Conservation (phyloP, 139 green algal genomes). For the Zygnema circumcarinatum region DNA sequence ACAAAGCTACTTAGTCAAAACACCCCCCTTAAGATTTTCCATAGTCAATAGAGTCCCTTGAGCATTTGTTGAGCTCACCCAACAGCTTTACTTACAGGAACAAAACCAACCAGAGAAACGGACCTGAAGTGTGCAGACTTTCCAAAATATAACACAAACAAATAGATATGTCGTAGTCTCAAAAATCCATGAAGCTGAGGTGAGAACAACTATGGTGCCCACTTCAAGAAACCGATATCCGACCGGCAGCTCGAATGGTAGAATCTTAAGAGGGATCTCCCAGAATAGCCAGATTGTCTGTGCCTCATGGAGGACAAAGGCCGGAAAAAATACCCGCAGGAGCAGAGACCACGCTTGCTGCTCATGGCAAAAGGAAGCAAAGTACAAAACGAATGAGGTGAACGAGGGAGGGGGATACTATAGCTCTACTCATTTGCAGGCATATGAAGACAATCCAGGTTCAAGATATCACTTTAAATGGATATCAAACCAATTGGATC, state of each 20-base stretch:
- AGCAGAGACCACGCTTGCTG: conserved; percentile 28
- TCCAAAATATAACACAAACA: conserved; percentile 50
- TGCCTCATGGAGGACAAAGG: conserved; percentile 31
- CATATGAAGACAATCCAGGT: too few relatives aligned
- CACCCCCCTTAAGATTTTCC: too few relatives aligned
- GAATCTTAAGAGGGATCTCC: not conserved
- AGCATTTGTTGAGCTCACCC: too few relatives aligned
- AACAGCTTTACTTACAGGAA: too few relatives aligned
- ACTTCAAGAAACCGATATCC: conserved; percentile 9
- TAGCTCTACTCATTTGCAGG: too few relatives aligned
- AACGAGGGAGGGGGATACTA: too few relatives aligned
- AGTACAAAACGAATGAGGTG: too few relatives aligned
- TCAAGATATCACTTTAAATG: too few relatives aligned
- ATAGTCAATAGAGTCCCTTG: too few relatives aligned
- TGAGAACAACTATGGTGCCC: conserved; percentile 23
- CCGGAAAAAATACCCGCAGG: conserved; percentile 12
- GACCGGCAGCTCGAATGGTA: not conserved
- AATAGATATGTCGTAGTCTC: conserved; percentile 42
- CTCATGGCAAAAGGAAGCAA: not conserved
- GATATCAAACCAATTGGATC: too few relatives aligned
- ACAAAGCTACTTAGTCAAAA: too few relatives aligned
- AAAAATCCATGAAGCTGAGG: conserved; percentile 45
- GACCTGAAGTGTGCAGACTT: conserved; percentile 51
- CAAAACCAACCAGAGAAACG: too few relatives aligned
- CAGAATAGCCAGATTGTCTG: conserved; percentile 42